A percentile compares a stretch with the other conserved stretches of the same genome.
phyloP scores from a whole-genome alignment of 139 green algal species.

The Yamagishiella unicocca region DNA sequence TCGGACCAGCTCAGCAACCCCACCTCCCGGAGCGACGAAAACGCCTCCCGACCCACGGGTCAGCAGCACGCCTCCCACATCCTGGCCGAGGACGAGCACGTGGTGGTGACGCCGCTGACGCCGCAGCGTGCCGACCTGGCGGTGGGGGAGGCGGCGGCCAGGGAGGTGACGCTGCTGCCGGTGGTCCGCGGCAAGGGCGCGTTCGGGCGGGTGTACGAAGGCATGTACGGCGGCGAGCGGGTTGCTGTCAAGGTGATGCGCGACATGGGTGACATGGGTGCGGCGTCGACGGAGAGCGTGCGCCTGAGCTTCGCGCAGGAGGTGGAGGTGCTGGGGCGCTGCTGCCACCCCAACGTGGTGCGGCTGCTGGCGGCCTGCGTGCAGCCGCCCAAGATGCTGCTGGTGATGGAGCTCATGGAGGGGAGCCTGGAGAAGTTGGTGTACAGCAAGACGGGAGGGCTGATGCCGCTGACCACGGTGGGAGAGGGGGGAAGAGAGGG shows the following conservation, averaged over 20 bases:
- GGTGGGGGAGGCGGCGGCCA: constrained; percentile 12
- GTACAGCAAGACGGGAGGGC: background rate
- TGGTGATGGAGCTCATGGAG: constrained; percentile 46
- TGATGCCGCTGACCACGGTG: constrained; percentile 22
- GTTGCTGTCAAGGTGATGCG: constrained; percentile 41
- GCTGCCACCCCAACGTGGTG: constrained; percentile 36
- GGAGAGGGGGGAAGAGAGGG: no score
- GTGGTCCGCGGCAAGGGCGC: background rate
- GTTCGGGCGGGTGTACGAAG: constrained; percentile 31
- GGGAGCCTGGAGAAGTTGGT: constrained; percentile 36
- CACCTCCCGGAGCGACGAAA: no score
- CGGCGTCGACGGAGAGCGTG: background rate
- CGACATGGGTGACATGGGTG: background rate
- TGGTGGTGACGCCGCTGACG: constrained; percentile 24
- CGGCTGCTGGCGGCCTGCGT: constrained; percentile 23
- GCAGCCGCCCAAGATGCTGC: background rate
- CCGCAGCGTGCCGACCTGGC: constrained; percentile 15
- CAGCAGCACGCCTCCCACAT: background rate
- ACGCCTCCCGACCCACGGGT: background rate
- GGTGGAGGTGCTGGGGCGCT: constrained; percentile 38
- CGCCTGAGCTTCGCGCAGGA: background rate
- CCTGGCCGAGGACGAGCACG: constrained; percentile 20
- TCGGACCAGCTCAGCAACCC: no score
- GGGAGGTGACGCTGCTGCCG: constrained; percentile 29
- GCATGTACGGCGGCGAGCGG: constrained; percentile 16